Base-by-base conservation (phyloP, 2,329 filamentous ascomycete genomes). In the Scortechinia acanthostroma region DNA sequence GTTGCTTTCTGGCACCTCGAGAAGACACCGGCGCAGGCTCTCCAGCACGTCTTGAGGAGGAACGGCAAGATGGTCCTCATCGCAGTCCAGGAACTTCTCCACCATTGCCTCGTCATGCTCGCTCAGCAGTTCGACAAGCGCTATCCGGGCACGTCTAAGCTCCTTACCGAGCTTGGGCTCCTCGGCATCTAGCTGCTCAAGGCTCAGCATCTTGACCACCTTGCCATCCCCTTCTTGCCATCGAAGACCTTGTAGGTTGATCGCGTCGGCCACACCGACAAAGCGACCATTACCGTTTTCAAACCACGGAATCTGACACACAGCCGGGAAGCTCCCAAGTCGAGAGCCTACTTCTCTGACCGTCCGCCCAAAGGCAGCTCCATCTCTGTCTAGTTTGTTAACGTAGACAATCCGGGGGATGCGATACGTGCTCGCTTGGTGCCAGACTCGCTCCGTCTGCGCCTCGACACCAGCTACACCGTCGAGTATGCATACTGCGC, bases 391-490 rank as follows among this genome's bases (percentile, higher is more conserved):
- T 10, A 40, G 17, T 19, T 40, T 40, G 35, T 40, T 40, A 6
- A 40, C 35, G 17, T 40, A 40, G 40, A 85, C 70, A 45, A 88
- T 74, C 42, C 80, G 68, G 0, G 83, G 83, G 44, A 88, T 87
- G 2, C 68, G 68, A 52, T 86, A 87, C 6, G 70, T 71, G 46
- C 74, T 79, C 20, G 83, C 83, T 60, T 88, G 84, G 13, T 71
- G 71, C 83, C 83, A 88, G n/a, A 88, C 83, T 52, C 86, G 82
- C 52, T 88, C 83, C 0, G 83, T 88, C 58, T 88, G 83, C 2
- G 83, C 83, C 62, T 88, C 83, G 20, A 88, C 83, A 1, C 83
- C 83, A 42, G 83, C 84, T 21, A 88, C 84, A 2, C 82, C 83
- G 54, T 88, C 83, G 2, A 88, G 68, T 50, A 88, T 85, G 53